phyloP scores from a whole-genome alignment of 805 yeast genomes.

The Torulaspora microellipsoides region DNA sequence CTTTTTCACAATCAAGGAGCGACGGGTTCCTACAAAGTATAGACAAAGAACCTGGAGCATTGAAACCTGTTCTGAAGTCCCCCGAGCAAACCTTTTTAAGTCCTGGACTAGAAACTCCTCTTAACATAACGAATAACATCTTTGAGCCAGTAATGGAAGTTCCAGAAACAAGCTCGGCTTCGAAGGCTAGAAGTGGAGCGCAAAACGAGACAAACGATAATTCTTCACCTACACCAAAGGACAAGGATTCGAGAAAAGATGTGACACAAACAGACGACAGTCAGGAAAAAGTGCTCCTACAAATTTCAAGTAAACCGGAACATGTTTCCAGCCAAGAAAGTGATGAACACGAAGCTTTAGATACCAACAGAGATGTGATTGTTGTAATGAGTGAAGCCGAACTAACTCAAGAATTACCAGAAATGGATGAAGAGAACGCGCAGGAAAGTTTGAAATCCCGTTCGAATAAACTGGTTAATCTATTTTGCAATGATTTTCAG shows the following conservation, averaged over 20 bases:
- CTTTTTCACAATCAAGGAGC: not conserved
- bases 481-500: not conserved
- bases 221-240: conserved; percentile 6
- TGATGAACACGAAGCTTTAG: not conserved
- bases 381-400: conserved; percentile 26
- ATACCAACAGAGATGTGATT: not conserved
- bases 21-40: not conserved
- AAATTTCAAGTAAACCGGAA: conserved; percentile 18
- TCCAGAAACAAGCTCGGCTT: conserved; percentile 24
- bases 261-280: conserved; percentile 4
- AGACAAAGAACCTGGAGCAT: not conserved
- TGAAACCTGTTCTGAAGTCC: conserved; percentile 12
- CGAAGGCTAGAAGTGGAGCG: conserved; percentile 8
- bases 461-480: not conserved
- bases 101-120: conserved; percentile 4
- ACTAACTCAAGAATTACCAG: conserved; percentile 30
- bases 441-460: not conserved
- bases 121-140: conserved; percentile 1
- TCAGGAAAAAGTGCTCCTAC: conserved; percentile 12
- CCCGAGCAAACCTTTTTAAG: conserved; percentile 9
- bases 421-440: conserved; percentile 21
- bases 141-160: conserved; percentile 16
- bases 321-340: not conserved
- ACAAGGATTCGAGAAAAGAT: not conserved
- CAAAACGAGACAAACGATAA: not conserved